phyloP scores from a whole-genome alignment of 2,329 filamentous ascomycete genomes.

The Diaporthe citriasiana region DNA sequence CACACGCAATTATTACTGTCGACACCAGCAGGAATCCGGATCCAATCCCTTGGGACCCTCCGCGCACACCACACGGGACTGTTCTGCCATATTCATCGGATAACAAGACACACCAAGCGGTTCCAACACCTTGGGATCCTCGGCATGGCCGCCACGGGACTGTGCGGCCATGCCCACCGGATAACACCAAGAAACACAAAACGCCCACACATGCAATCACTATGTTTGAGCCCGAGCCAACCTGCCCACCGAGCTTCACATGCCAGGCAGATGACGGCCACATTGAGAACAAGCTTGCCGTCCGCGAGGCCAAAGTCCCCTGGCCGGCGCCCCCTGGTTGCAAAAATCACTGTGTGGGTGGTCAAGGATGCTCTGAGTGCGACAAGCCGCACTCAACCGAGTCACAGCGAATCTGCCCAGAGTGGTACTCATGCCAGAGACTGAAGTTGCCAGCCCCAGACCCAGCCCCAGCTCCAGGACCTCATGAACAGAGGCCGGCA shows the following conservation, averaged over 20 bases:
- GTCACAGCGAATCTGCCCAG: conserved; percentile 7
- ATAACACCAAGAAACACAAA: background rate
- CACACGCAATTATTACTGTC: background rate
- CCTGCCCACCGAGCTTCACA: background rate
- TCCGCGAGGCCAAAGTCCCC: background rate
- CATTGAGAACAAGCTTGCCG: background rate
- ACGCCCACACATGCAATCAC: background rate
- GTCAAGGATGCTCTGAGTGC: conserved; percentile 12
- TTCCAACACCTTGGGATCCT: background rate
- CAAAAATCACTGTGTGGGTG: conserved; percentile 7
- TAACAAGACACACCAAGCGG: background rate
- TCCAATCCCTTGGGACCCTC: background rate
- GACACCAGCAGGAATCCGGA: background rate
- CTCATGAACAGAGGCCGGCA: background rate
- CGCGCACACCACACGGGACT: background rate
- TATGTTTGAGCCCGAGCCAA: background rate
- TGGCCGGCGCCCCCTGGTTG: conserved; percentile 19
- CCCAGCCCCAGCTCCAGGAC: background rate
- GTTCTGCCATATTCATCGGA: background rate
- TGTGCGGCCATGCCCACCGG: background rate
- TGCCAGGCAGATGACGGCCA: conserved; percentile 14
- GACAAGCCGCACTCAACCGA: background rate
- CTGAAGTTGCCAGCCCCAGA: background rate
- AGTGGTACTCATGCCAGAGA: conserved; percentile 29
- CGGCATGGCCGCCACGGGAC: background rate